Evolutionary conservation across 768 basidiomycete species (phyloP).

Genomic region (Cystofilobasidium macerans): DNA sequence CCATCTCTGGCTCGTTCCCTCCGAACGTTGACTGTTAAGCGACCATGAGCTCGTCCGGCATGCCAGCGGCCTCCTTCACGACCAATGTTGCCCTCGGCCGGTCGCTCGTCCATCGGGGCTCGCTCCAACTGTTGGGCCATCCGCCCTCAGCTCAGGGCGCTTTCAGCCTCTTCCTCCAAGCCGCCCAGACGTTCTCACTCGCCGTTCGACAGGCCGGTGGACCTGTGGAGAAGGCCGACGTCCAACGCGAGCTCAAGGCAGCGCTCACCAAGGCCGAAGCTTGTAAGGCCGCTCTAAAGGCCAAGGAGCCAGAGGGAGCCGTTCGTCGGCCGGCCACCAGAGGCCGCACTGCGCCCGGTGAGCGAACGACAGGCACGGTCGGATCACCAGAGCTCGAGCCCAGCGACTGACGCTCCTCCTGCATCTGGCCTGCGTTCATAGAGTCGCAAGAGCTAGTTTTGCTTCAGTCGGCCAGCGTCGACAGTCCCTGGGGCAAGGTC

Average conservation of each 20-base stretch:
- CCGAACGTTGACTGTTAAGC: no score
- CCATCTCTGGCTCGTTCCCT: no score
- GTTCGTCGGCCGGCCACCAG: constrained; percentile 6
- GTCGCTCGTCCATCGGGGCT: not conserved
- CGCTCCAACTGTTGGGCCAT: constrained; percentile 3
- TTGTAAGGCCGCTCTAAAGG: constrained; percentile 3
- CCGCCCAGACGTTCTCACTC: constrained; percentile 18
- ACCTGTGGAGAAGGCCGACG: not conserved
- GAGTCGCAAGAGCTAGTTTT: constrained; percentile 2
- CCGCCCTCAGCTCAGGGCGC: constrained; percentile 1
- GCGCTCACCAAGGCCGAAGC: not conserved
- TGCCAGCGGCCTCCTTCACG: not conserved
- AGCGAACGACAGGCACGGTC: no score
- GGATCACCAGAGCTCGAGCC: no score
- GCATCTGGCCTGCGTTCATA: no score
- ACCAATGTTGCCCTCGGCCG: constrained; percentile 12
- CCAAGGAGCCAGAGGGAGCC: constrained; percentile 9
- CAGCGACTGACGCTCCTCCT: no score
- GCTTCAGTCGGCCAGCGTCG: constrained; percentile 1
- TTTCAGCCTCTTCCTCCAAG: constrained; percentile 20
- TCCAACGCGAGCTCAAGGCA: not conserved
- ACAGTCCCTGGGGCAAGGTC: constrained; percentile 6
- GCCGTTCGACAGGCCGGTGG: constrained; percentile 9
- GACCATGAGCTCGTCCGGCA: not conserved
- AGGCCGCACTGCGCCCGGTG: constrained; percentile 16